These are phyloP conservation scores for Psilocybe sp. DNA, from an alignment of 768 basidiomycete genomes.

Conservation along the genomic window DNA sequence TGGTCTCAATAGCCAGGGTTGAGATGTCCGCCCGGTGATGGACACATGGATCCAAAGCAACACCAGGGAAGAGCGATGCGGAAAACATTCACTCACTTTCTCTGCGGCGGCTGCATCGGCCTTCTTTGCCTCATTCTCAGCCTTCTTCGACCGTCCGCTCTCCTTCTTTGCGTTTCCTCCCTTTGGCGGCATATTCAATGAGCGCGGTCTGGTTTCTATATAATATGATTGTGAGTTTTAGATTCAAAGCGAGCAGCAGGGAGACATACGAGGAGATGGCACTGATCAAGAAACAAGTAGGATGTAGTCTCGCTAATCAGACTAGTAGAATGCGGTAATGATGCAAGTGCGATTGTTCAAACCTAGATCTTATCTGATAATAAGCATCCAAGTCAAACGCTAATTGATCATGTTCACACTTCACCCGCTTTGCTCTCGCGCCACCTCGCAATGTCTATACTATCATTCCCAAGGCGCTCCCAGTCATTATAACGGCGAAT, in stretches of 20 bases:
- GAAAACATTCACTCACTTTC: conserved; percentile 40
- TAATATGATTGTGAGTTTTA: neutral
- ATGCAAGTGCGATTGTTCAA: neutral
- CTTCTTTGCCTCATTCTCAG: conserved; percentile 86
- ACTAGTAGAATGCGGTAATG: neutral
- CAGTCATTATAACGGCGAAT: no score
- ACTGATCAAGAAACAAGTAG: neutral
- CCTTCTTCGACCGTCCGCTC: conserved; percentile 84
- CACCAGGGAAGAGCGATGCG: neutral
- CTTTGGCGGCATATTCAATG: conserved; percentile 72
- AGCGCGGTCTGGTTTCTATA: neutral
- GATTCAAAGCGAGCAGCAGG: neutral
- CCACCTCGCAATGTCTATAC: no score
- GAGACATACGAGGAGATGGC: no score
- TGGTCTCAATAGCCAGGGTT: no score
- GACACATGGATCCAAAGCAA: no score
- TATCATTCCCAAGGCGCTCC: no score
- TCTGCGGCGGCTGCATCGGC: conserved; percentile 56
- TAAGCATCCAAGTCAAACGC: no score
- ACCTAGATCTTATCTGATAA: conserved; percentile 19
- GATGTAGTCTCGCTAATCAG: neutral
- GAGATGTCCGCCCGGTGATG: no score
- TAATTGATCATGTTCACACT: no score
- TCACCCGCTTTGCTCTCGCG: no score
- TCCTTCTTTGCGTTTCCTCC: conserved; percentile 93